Percentiles rank a stretch among this genome's conserved stretches.
These are phyloP conservation scores for Kuraishia hungarica DNA, from an alignment of 805 yeast species.

Conservation along the genomic window DNA sequence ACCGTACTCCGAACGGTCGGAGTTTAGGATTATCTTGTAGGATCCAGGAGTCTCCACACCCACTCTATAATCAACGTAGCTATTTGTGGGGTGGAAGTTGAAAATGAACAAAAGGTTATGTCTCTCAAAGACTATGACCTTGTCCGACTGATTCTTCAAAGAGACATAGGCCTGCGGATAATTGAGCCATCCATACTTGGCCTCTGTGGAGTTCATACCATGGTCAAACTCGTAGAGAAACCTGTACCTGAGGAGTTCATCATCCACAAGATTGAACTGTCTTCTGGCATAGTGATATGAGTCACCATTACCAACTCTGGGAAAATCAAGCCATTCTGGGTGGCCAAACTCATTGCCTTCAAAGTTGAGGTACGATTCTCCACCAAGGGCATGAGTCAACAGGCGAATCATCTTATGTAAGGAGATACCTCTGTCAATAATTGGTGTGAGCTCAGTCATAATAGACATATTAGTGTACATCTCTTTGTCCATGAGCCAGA, in stretches of 20 bases:
- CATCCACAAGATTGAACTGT: slow-evolving; percentile 83
- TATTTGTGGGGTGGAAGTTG: slow-evolving; percentile 82
- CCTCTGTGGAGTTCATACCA: slow-evolving; percentile 75
- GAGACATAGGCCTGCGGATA: slow-evolving; percentile 75
- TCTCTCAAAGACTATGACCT: slow-evolving; percentile 82
- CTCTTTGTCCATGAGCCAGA: slow-evolving; percentile 97
- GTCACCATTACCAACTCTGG: slow-evolving; percentile 80
- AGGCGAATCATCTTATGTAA: slow-evolving; percentile 87
- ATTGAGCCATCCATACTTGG: slow-evolving; percentile 57
- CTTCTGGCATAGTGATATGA: slow-evolving; percentile 92
- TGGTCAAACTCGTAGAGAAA: slow-evolving; percentile 75
- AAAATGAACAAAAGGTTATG: slow-evolving; percentile 78
- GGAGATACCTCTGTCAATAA: slow-evolving; percentile 83
- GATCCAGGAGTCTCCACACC: slow-evolving; percentile 81
- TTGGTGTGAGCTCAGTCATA: slow-evolving; percentile 62
- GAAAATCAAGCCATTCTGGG: slow-evolving; percentile 98
- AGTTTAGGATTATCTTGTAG: slow-evolving; percentile 65
- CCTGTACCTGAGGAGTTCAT: slow-evolving; percentile 71
- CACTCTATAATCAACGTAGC: slow-evolving; percentile 78
- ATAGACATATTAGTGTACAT: slow-evolving; percentile 95
- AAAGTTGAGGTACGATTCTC: slow-evolving; percentile 92
- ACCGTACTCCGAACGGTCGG: slow-evolving; percentile 66
- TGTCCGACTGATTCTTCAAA: slow-evolving; percentile 81
- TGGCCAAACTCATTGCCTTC: slow-evolving; percentile 99
- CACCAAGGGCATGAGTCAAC: slow-evolving; percentile 85